Evolutionary conservation across 2,329 filamentous ascomycete genomes (phyloP).

Genomic region (Huntiella abstrusa): DNA sequence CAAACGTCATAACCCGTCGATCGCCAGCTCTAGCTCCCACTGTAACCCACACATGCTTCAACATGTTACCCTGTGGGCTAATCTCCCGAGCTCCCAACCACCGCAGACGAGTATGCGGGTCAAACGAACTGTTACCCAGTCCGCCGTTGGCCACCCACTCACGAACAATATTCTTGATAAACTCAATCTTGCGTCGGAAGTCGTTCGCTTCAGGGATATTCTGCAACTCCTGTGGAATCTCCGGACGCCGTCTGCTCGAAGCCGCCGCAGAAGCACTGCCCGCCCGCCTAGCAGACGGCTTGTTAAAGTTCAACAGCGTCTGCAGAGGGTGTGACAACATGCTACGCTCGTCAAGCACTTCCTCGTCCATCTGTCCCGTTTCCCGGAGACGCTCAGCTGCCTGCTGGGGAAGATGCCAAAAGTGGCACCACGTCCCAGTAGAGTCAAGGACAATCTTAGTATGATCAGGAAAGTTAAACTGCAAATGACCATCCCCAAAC

Average conservation of each 20-base stretch:
- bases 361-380: conserved; percentile 48
- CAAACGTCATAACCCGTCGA: conserved; percentile 31
- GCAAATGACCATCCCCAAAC: conserved; percentile 58
- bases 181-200: conserved; percentile 54
- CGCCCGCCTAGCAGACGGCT: conserved; percentile 23
- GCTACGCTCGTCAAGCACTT: conserved; percentile 51
- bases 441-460: conserved; percentile 66
- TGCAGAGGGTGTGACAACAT: conserved; percentile 55
- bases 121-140: conserved; percentile 46
- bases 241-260: conserved; percentile 34
- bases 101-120: conserved; percentile 31
- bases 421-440: conserved; percentile 57
- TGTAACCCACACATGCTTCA: conserved; percentile 51
- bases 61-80: conserved; percentile 20
- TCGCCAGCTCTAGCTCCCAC: conserved; percentile 46
- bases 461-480: conserved; percentile 80
- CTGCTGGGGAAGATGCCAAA: conserved; percentile 56
- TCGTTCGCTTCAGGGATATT: conserved; percentile 53
- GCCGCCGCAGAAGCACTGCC: conserved; percentile 15
- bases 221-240: conserved; percentile 41
- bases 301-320: conserved; percentile 50
- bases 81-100: conserved; percentile 42
- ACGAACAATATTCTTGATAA: conserved; percentile 46
- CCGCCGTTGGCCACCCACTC: conserved; percentile 56
- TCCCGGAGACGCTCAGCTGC: conserved; percentile 46